These are phyloP conservation scores for Vitis riparia DNA, from an alignment of 164 flowering plant species.

Conservation along the genomic window DNA sequence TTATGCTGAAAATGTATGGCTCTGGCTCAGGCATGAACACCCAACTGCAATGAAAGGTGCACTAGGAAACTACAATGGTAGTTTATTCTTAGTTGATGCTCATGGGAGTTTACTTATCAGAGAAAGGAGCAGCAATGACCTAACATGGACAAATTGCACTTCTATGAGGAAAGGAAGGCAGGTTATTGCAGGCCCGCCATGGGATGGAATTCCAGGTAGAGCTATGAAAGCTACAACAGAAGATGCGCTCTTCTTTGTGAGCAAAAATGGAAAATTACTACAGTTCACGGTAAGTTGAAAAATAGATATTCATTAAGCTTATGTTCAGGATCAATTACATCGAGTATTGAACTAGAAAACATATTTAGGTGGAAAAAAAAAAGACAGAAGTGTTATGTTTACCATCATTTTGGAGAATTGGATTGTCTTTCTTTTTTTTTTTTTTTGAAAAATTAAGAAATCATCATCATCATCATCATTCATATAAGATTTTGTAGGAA, in stretches of 20 bases:
- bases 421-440: too few species aligned
- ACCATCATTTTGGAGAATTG: too few species aligned
- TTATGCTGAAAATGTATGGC: slow-evolving; percentile 57
- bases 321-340: background rate
- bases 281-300: slow-evolving; percentile 66
- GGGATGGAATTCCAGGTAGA: slow-evolving; percentile 63
- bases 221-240: slow-evolving; percentile 39
- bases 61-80: slow-evolving; percentile 76
- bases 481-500: too few species aligned
- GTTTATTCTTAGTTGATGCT: slow-evolving; percentile 64
- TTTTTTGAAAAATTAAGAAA: background rate
- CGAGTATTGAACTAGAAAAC: too few species aligned
- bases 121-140: slow-evolving; percentile 56
- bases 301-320: background rate
- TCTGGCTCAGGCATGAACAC: slow-evolving; percentile 80
- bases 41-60: slow-evolving; percentile 58
- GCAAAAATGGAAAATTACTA: slow-evolving; percentile 66
- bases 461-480: too few species aligned
- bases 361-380: too few species aligned
- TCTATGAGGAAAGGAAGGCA: slow-evolving; percentile 67
- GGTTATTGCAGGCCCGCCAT: slow-evolving; percentile 71
- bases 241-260: slow-evolving; percentile 73
- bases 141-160: slow-evolving; percentile 80
- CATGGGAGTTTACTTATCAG: slow-evolving; percentile 62
- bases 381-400: too few species aligned